Percentiles rank a stretch among this genome's conserved stretches.
phyloP scores from a whole-genome alignment of 257 asterid genomes.

The Solanum pennellii region DNA sequence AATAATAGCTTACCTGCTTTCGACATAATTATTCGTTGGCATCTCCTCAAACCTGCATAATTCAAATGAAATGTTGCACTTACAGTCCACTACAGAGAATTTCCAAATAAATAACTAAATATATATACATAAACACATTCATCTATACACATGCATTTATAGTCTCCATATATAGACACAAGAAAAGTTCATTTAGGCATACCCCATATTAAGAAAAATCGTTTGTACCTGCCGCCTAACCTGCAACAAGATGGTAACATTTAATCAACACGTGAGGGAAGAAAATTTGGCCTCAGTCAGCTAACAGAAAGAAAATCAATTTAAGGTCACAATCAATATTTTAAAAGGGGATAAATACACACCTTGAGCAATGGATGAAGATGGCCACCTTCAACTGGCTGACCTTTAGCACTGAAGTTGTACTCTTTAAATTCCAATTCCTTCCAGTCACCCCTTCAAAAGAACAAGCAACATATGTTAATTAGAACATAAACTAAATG shows the following conservation, averaged over 20 bases:
- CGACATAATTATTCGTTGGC: conserved; percentile 92
- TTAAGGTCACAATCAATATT: not conserved
- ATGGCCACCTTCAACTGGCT: conserved; percentile 90
- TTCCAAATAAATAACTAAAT: not conserved
- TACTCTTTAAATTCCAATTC: conserved; percentile 85
- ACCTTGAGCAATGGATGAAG: conserved; percentile 95
- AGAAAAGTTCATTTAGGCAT: conserved; percentile 4
- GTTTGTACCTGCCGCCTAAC: conserved; percentile 76
- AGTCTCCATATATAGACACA: not conserved
- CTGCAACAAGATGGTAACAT: conserved; percentile 28
- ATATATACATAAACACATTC: not conserved
- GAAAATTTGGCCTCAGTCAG: not conserved
- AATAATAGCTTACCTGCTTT: conserved; percentile 58
- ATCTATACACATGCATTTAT: not conserved
- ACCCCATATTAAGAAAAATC: conserved; percentile 96
- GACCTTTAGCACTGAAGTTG: conserved; percentile 94
- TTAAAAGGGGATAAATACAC: conserved; percentile 8
- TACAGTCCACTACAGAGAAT: not conserved
- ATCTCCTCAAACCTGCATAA: conserved; percentile 87
- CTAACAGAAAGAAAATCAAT: not conserved
- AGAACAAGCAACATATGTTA: not conserved
- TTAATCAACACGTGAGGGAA: not conserved
- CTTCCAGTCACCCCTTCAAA: conserved; percentile 88
- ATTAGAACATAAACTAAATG: not conserved
- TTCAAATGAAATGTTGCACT: not conserved